phyloP scores from a whole-genome alignment of 495 filamentous ascomycete species.

The Xylaria scruposa region DNA sequence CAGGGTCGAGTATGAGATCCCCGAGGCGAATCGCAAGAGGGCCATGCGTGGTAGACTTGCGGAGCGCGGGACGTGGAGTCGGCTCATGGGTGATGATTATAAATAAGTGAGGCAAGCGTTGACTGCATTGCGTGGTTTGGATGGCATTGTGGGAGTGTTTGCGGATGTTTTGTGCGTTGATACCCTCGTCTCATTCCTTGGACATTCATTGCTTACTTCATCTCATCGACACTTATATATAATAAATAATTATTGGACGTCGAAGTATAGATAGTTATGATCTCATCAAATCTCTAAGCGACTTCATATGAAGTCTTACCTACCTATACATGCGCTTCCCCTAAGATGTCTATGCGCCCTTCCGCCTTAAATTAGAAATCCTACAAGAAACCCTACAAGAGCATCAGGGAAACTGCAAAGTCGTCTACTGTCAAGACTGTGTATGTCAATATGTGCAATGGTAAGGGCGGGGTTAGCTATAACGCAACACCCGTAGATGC shows the following conservation, averaged over 20 bases:
- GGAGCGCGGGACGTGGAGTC: conserved; percentile 24
- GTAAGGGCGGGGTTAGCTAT: not conserved
- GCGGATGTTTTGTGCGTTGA: not conserved
- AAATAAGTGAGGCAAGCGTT: not conserved
- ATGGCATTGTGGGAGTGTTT: not conserved
- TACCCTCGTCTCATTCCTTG: conserved; percentile 12
- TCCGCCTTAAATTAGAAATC: no score
- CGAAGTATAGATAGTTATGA: not conserved
- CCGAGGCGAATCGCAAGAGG: conserved; percentile 48
- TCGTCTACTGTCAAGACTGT: not conserved
- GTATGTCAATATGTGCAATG: not conserved
- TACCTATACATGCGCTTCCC: not conserved
- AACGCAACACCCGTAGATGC: not conserved
- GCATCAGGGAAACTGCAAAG: no score
- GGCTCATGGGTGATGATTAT: conserved; percentile 11
- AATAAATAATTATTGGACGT: not conserved
- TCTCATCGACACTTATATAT: not conserved
- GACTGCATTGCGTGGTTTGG: not conserved
- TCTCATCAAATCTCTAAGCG: not conserved
- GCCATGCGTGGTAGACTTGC: conserved; percentile 26
- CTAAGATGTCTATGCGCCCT: no score
- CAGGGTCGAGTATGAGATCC: conserved; percentile 46
- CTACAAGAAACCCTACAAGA: no score
- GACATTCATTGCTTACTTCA: not conserved
- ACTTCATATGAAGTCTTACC: not conserved